Evolutionary conservation across 257 asterid species (phyloP).

Genomic region (Asclepias syriaca): DNA sequence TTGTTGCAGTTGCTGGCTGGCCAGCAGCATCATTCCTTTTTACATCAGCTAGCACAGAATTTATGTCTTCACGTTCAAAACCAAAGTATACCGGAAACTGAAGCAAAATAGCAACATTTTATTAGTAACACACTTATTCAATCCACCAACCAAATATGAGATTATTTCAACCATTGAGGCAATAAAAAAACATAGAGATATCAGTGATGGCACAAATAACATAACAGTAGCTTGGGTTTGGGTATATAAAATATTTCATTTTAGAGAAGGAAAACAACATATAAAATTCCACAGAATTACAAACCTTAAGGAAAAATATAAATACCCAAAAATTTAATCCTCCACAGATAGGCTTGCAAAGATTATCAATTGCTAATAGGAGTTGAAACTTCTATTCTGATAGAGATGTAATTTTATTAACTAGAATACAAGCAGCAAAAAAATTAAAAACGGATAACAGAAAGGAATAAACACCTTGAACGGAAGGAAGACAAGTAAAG

Average conservation of each 20-base stretch:
- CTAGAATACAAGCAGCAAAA: neutral
- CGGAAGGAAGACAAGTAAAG: neutral
- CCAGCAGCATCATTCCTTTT: conserved; percentile 85
- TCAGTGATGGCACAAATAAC: neutral
- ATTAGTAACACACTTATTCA: neutral
- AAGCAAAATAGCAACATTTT: conserved; percentile 25
- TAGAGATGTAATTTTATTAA: neutral
- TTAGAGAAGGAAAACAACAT: neutral
- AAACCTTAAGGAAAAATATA: neutral
- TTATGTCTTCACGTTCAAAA: conserved; percentile 68
- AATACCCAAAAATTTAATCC: neutral
- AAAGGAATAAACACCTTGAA: neutral
- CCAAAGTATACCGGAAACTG: conserved; percentile 98
- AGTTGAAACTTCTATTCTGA: neutral
- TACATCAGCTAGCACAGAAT: conserved; percentile 73
- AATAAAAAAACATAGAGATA: neutral
- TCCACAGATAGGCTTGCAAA: neutral
- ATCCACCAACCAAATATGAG: neutral
- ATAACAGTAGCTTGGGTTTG: neutral
- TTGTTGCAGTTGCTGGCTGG: conserved; percentile 92
- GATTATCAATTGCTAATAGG: neutral
- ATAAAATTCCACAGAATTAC: neutral
- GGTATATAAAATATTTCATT: neutral
- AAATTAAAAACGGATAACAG: too few relatives aligned
- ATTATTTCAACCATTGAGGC: neutral